Conservation (phyloP, 2,329 filamentous ascomycete species). For the Xylaria arbuscula region DNA sequence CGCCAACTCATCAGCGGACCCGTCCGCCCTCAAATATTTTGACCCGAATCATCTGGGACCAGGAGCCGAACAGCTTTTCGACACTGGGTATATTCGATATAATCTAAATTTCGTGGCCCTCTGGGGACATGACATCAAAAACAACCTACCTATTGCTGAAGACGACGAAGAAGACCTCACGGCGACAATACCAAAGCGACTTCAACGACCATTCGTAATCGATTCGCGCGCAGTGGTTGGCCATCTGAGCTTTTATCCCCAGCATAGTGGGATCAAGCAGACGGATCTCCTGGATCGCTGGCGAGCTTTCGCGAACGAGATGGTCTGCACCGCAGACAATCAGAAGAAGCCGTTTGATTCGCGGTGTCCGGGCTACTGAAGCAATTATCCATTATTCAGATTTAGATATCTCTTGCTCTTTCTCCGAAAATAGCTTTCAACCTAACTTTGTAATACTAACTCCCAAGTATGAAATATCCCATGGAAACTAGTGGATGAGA, state of each 20-base stretch:
- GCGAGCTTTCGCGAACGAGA: constrained; percentile 63
- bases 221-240: constrained; percentile 65
- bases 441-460: constrained; percentile 6
- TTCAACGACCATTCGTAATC: constrained; percentile 60
- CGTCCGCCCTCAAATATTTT: constrained; percentile 32
- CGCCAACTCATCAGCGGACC: constrained; percentile 34
- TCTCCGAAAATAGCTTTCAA: neutral
- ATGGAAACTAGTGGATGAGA: neutral
- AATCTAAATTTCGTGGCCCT: constrained; percentile 66
- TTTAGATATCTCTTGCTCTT: neutral
- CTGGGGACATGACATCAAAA: constrained; percentile 61
- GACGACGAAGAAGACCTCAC: constrained; percentile 61
- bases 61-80: constrained; percentile 54
- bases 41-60: constrained; percentile 36
- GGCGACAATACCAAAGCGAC: constrained; percentile 53
- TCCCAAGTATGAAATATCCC: neutral
- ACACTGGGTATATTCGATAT: constrained; percentile 61
- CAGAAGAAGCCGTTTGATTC: constrained; percentile 45
- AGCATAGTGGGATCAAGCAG: constrained; percentile 57
- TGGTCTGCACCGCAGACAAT: constrained; percentile 54
- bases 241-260: constrained; percentile 62
- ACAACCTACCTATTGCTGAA: constrained; percentile 56
- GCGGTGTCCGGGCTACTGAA: constrained; percentile 45
- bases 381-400: neutral
- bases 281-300: constrained; percentile 67